These are phyloP conservation scores for Cucurbita moschata DNA, from an alignment of 306 rosid species.

Conservation along the genomic window DNA sequence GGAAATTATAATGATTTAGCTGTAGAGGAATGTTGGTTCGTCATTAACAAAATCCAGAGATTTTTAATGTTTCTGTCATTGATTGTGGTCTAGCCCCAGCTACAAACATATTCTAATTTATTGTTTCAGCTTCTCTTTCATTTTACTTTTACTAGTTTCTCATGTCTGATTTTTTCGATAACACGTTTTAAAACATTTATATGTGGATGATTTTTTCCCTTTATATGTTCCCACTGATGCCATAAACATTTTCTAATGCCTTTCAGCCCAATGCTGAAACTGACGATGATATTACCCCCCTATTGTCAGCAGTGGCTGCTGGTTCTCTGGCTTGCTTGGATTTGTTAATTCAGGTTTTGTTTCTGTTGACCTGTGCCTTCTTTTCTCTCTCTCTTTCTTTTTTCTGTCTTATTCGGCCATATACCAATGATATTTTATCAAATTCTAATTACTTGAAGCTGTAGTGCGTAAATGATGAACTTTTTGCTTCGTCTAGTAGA, in stretches of 20 bases:
- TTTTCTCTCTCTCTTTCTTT: neutral
- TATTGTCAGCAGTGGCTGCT: conserved; percentile 80
- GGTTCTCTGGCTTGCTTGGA: conserved; percentile 75
- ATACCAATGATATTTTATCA: neutral
- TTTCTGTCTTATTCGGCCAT: neutral
- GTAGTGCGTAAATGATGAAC: neutral
- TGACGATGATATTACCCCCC: conserved; percentile 81
- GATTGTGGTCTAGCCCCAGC: neutral
- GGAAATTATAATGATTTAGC: neutral
- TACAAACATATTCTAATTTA: neutral
- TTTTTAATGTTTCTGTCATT: neutral
- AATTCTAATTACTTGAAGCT: neutral
- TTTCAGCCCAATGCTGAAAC: conserved; percentile 89
- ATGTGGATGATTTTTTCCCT: neutral
- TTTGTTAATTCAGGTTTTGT: conserved; percentile 62
- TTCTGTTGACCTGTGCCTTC: neutral
- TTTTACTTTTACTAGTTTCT: neutral
- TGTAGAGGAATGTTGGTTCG: neutral
- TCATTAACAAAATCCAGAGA: neutral
- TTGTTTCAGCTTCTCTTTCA: neutral
- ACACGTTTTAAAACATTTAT: neutral
- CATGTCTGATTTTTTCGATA: neutral
- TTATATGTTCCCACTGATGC: neutral
- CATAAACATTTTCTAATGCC: conserved; percentile 1
- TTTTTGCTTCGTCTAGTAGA: neutral